These are phyloP conservation scores for Paecilomyces sp. DNA, from an alignment of 2,329 filamentous ascomycete genomes.

Conservation along the genomic window DNA sequence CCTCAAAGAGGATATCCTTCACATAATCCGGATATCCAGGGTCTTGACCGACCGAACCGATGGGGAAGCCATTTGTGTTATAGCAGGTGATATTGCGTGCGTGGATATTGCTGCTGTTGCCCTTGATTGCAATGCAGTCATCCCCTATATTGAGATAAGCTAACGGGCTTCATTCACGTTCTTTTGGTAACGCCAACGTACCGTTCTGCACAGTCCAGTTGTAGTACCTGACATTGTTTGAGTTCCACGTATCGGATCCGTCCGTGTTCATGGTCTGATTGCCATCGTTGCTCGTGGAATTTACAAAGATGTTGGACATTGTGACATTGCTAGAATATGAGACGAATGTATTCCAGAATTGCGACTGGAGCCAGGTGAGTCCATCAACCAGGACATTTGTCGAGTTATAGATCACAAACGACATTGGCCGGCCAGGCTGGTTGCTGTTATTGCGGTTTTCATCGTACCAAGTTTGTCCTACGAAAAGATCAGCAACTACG, in stretches of 20 bases:
- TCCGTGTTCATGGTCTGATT: conserved; percentile 46
- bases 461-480: conserved; percentile 53
- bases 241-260: conserved; percentile 47
- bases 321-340: conserved; percentile 44
- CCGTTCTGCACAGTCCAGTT: conserved; percentile 38
- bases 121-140: conserved; percentile 36
- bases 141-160: conserved; percentile 11
- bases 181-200: background rate
- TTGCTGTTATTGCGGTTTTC: conserved; percentile 41
- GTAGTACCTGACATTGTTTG: conserved; percentile 36
- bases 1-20: conserved; percentile 31
- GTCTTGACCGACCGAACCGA: conserved; percentile 35
- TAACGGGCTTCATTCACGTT: background rate
- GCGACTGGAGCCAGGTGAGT: conserved; percentile 42
- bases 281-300: conserved; percentile 38
- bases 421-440: conserved; percentile 43
- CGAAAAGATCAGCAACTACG: background rate
- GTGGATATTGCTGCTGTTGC: conserved; percentile 34
- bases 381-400: conserved; percentile 44
- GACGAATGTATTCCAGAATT: conserved; percentile 46
- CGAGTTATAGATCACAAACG: conserved; percentile 45
- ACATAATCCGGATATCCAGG: conserved; percentile 27
- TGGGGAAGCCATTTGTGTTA: conserved; percentile 29
- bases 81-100: conserved; percentile 34
- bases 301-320: conserved; percentile 48